Percentiles rank a stretch among this genome's conserved stretches.
Conservation (phyloP, 2,329 filamentous ascomycete genomes). For the Microcyclosporella mali region DNA sequence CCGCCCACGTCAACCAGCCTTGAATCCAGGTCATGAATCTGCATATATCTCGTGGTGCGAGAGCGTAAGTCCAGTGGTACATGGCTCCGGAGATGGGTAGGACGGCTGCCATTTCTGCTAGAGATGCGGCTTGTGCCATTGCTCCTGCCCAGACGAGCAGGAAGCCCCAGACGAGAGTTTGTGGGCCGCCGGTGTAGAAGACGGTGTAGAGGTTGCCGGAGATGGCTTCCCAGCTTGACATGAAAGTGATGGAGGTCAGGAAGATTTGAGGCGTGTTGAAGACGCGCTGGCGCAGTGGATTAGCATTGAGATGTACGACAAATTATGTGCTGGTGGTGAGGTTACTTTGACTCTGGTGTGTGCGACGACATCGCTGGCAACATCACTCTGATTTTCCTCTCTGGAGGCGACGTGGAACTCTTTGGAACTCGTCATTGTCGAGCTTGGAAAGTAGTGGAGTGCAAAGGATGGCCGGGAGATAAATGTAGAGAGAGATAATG, state of each 20-base stretch:
- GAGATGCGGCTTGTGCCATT: slow-evolving; percentile 19
- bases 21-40: slow-evolving; percentile 27
- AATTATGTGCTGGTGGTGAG: background rate
- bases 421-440: no score
- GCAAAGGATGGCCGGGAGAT: no score
- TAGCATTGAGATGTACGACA: background rate
- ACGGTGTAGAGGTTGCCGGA: slow-evolving; percentile 19
- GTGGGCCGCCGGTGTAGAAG: slow-evolving; percentile 23
- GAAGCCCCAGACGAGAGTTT: slow-evolving; percentile 22
- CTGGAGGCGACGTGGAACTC: no score
- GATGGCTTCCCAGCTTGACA: slow-evolving; percentile 24
- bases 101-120: slow-evolving; percentile 23
- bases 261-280: slow-evolving; percentile 24
- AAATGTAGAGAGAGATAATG: no score
- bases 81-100: slow-evolving; percentile 27
- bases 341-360: slow-evolving; percentile 11
- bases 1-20: slow-evolving; percentile 40
- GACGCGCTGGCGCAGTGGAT: slow-evolving; percentile 9
- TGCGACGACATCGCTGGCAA: slow-evolving; percentile 8
- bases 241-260: slow-evolving; percentile 21
- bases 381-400: background rate
- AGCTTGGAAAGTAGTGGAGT: no score
- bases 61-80: slow-evolving; percentile 24
- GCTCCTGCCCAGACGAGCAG: slow-evolving; percentile 21
- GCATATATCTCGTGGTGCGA: slow-evolving; percentile 16